Base-by-base conservation (phyloP, 306 rosid species). In the Quercus glauca region DNA sequence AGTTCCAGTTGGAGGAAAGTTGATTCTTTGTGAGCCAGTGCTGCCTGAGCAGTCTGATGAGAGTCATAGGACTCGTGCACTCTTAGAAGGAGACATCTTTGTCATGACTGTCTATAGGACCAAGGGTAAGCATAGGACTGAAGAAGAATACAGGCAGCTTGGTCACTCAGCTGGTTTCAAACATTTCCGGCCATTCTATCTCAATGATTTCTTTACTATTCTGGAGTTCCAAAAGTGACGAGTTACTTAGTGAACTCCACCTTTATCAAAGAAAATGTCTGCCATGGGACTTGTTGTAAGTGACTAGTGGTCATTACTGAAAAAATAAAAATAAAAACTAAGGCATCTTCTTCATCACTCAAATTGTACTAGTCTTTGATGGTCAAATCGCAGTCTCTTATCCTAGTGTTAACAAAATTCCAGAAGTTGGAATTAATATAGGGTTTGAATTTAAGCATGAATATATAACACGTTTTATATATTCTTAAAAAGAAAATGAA, bases 21-120 rank as follows among this genome's bases (percentile, higher is more conserved):
- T 95, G 87, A 92, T 95, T 2, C 91, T 92, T 3, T 95, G 98
- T 26, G 98, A 92, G 88, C 99, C 99, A 4, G 90, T 90, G 74
- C 25, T 95, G 73, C 99, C 96, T 2, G 87, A 89, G 65, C 28
- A 90, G 60, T 76, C 99, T 0, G 99, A 95, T 19, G 95, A 86
- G 3, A 91, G 97, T 12, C 95, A 81, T 17, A 79, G 94, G 75
- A 92, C 98, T 0, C 90, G 98, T 28, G 92, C 94, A 3, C 88
- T 90, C 17, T 86, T 95, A 4, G 92, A 86, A 57, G 94, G 83
- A 4, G 99, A 94, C 91, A 82, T 94, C 37, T 92, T 92, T 35
- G 97, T 92, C 43, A 94, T 94, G 97, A 90, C 97, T 8, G 86
- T 91, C 57, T 94, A 92, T 33, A 81, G 91, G 73, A 83, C 97